Percentiles rank a stretch among this genome's conserved stretches.
Evolutionary conservation across 371 early-diverging fungal species (phyloP).

Genomic region (Ordospora colligata): DNA sequence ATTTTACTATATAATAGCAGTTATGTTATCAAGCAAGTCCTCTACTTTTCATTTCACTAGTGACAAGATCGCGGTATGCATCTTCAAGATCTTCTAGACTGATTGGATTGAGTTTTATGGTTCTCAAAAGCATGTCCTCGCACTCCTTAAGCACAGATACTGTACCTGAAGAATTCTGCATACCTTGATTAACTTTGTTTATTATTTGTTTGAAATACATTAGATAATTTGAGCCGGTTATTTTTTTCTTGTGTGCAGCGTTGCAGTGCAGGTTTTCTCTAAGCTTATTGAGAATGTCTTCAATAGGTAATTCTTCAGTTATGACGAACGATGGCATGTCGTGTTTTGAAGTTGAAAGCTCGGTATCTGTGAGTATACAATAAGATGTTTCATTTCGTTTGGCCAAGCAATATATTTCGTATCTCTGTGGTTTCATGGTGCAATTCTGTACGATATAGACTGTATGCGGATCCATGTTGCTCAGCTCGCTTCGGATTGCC

Average conservation of each 20-base stretch:
- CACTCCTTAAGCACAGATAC: constrained; percentile 25
- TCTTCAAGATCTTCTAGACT: constrained; percentile 20
- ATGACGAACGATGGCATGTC: constrained; percentile 1
- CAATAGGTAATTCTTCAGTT: neutral
- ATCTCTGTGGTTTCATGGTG: constrained; percentile 33
- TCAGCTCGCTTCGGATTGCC: constrained; percentile 9
- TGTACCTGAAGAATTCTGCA: neutral
- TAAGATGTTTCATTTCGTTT: constrained; percentile 32
- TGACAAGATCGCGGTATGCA: constrained; percentile 27
- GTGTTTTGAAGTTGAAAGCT: constrained; percentile 26
- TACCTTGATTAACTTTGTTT: constrained; percentile 8
- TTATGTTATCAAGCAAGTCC: neutral
- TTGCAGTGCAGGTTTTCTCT: constrained; percentile 1
- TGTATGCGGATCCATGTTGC: constrained; percentile 9
- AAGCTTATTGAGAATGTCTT: constrained; percentile 16
- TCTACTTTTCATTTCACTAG: neutral
- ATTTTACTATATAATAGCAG: neutral
- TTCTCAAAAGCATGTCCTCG: constrained; percentile 27
- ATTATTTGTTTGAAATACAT: constrained; percentile 25
- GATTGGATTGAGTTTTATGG: constrained; percentile 1
- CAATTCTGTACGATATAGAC: constrained; percentile 35
- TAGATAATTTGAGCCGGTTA: constrained; percentile 12
- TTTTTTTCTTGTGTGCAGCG: constrained; percentile 30
- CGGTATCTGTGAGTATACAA: neutral
- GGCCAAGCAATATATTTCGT: constrained; percentile 41